Percentiles rank a stretch among this genome's conserved stretches.
Evolutionary conservation across 1,139 yeast genomes (phyloP).

Genomic region (Lodderomyces theae): DNA sequence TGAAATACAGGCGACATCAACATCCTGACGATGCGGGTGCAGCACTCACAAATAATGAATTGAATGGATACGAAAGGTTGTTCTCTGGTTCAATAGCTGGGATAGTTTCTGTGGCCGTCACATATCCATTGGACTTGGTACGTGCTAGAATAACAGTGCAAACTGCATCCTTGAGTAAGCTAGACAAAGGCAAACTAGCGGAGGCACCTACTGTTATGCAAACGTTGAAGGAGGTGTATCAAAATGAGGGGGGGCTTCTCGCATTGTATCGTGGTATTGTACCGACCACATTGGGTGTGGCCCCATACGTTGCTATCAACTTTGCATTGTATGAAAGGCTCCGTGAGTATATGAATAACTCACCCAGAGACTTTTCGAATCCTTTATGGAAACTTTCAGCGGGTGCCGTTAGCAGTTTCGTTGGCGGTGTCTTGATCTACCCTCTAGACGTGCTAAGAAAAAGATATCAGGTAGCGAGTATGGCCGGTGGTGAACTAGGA

Average conservation of each 20-base stretch:
- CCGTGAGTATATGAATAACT: conserved; percentile 52
- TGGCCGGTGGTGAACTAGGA: conserved; percentile 77
- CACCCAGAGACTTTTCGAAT: conserved; percentile 36
- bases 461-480: conserved; percentile 84
- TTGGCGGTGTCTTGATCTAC: conserved; percentile 83
- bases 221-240: conserved; percentile 58
- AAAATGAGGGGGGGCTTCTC: conserved; percentile 73
- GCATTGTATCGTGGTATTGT: conserved; percentile 83
- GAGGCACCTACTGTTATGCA: conserved; percentile 69
- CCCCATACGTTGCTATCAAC: conserved; percentile 92
- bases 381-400: conserved; percentile 63
- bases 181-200: conserved; percentile 42
- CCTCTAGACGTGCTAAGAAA: conserved; percentile 89
- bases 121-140: conserved; percentile 89
- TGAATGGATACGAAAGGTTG: conserved; percentile 54
- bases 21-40: conserved; percentile 10
- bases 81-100: conserved; percentile 84
- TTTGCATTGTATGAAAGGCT: conserved; percentile 85
- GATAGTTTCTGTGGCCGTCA: conserved; percentile 70
- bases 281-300: conserved; percentile 91
- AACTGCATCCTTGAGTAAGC: conserved; percentile 69
- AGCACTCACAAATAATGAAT: conserved; percentile 29
- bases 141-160: conserved; percentile 87
- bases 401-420: conserved; percentile 69
- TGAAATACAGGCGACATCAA: conserved; percentile 20